phyloP scores from a whole-genome alignment of 2,329 filamentous ascomycete genomes.

The Byssoonygena ceratinophila region DNA sequence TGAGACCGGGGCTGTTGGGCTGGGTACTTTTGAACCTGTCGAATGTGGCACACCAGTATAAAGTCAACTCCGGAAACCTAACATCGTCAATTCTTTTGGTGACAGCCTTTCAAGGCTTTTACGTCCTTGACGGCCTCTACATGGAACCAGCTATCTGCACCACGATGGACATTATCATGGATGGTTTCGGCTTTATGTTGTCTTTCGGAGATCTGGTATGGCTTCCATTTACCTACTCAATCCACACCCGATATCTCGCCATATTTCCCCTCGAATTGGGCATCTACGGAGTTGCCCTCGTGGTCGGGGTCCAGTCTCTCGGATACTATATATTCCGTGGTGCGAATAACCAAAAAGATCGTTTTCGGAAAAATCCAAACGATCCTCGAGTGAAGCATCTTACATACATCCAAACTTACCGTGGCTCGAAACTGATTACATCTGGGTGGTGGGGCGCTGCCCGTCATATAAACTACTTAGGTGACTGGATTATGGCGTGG shows the following conservation, averaged over 20 bases:
- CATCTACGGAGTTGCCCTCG: constrained; percentile 51
- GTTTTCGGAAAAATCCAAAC: constrained; percentile 75
- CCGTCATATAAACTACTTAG: constrained; percentile 90
- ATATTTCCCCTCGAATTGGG: constrained; percentile 70
- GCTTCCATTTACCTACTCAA: constrained; percentile 80
- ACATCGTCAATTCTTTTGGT: constrained; percentile 79
- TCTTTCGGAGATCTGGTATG: constrained; percentile 84
- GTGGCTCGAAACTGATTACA: constrained; percentile 68
- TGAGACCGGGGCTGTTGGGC: constrained; percentile 81
- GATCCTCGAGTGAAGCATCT: constrained; percentile 71
- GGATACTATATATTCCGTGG: constrained; percentile 86
- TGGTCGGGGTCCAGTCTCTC: constrained; percentile 55
- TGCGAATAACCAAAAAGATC: constrained; percentile 88
- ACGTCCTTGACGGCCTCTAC: constrained; percentile 72
- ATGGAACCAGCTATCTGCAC: constrained; percentile 85
- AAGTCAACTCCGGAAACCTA: constrained; percentile 62
- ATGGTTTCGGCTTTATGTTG: constrained; percentile 93
- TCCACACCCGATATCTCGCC: constrained; percentile 75
- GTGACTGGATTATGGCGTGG: constrained; percentile 92
- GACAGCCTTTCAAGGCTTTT: constrained; percentile 64
- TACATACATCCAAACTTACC: constrained; percentile 72
- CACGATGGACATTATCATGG: constrained; percentile 86
- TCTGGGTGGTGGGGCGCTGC: constrained; percentile 90
- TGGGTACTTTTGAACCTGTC: constrained; percentile 80
- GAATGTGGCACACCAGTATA: constrained; percentile 80